Evolutionary conservation across 1,139 yeast genomes (phyloP), one percentile per base, ranked within the genome.

Genomic region (Zygosaccharomyces pseudobailii): DNA sequence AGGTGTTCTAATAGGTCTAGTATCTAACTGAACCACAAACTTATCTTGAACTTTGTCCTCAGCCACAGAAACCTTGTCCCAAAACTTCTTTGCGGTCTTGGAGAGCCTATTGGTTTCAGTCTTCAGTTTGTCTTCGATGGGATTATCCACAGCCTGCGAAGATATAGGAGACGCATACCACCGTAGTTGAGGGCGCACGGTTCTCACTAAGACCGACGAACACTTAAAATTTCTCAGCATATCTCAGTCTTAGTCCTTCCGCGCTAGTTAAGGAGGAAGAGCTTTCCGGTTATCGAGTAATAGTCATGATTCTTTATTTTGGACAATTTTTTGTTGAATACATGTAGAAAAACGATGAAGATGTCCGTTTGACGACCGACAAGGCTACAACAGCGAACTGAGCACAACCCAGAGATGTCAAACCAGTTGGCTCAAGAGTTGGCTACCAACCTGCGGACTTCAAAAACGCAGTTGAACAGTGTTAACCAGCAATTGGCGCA

Each of bases 1-100:
- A 0, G 97, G 96, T 0, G 98, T 90, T 62, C 83, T 84, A 54
- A 92, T 71, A 0, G 95, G 77, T 63, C 84, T 86, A 0, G 78
- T 74, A 59, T 87, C 97, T 39, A 92, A 70, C 51, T 80, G 80
- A 25, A 92, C 73, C 28, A 74, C 77, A 50, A 71, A 71, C n/a
- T 69, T 53, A 2, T 61, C 58, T 0, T 55, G 62, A 1, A 62
- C 62, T 2, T 54, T 55, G 1, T 56, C 52, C 24, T 69, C 65
- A 23, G 67, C 57, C 10, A 86, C 72, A 24, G 74, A 75, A 7
- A 88, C 95, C 48, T 81, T 78, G 50, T 85, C 87, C 97, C 97
- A 92, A 65, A 92, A 90, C 66, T 82, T 82, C 43, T 79, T 74
- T 46, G 86, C 69, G 0, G 95, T 84, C 63, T 82, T 83, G 43